Conservation (phyloP, 805 yeast species). For the Wickerhamiella siamensis region DNA sequence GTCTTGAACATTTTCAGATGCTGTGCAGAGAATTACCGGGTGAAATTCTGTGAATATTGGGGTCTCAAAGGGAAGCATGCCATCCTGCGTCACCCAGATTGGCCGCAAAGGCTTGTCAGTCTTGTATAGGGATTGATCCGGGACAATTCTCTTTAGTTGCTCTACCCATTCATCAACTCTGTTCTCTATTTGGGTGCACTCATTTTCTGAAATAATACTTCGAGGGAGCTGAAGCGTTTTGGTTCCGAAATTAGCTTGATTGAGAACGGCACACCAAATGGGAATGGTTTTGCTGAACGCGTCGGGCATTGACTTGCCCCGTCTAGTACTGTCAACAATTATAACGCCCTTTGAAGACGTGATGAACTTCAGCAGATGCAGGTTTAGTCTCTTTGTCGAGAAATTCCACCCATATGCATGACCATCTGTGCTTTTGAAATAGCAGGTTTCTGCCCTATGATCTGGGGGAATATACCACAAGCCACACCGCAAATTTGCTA, state of each 20-base stretch:
- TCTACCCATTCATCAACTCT: conserved; percentile 37
- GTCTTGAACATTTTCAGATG: conserved; percentile 47
- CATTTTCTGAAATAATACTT: conserved; percentile 42
- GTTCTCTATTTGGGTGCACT: conserved; percentile 35
- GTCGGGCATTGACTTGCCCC: conserved; percentile 79
- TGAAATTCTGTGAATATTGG: conserved; percentile 27
- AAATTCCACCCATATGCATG: conserved; percentile 74
- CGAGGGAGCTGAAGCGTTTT: conserved; percentile 33
- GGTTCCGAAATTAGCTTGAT: conserved; percentile 35
- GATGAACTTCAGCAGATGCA: conserved; percentile 48
- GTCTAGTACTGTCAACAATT: conserved; percentile 70
- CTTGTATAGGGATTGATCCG: conserved; percentile 24
- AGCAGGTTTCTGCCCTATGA: conserved; percentile 34
- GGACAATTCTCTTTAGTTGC: conserved; percentile 30
- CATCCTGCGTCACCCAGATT: conserved; percentile 53
- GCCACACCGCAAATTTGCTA: conserved; percentile 78
- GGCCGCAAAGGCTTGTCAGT: conserved; percentile 46
- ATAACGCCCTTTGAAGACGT: conserved; percentile 30
- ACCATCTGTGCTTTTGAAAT: conserved; percentile 88
- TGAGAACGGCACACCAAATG: conserved; percentile 78
- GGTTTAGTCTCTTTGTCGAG: conserved; percentile 55
- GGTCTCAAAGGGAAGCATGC: conserved; percentile 24
- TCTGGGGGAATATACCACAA: conserved; percentile 58
- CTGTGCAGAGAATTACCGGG: conserved; percentile 43
- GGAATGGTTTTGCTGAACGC: conserved; percentile 78